Evolutionary conservation across 108 stramenopile species (phyloP).

Genomic region (Skeletonema menzelii): DNA sequence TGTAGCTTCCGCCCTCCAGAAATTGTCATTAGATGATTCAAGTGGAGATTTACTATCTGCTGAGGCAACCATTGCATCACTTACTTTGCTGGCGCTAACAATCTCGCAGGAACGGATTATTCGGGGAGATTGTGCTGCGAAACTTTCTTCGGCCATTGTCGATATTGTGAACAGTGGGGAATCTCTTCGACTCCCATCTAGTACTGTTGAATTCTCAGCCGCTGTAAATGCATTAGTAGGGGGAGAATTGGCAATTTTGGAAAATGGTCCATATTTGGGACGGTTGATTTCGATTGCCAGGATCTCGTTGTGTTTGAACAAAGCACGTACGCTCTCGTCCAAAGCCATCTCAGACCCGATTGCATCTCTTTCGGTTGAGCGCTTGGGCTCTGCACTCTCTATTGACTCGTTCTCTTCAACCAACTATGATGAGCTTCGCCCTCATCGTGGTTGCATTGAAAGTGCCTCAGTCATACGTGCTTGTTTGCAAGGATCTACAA

Average conservation of each 20-base stretch:
- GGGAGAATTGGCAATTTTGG: conserved; percentile 5
- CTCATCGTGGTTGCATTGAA: conserved; percentile 54
- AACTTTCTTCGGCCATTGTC: conserved; percentile 14
- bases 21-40: not conserved
- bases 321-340: conserved; percentile 23
- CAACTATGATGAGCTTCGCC: conserved; percentile 52
- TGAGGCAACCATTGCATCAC: conserved; percentile 29
- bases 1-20: not conserved
- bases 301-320: conserved; percentile 13
- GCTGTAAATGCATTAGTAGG: not conserved
- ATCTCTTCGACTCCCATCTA: not conserved
- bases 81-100: conserved; percentile 32
- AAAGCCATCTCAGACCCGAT: conserved; percentile 36
- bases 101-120: conserved; percentile 34
- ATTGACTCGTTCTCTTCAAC: conserved; percentile 33
- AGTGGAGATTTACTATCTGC: conserved; percentile 16
- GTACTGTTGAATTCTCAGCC: conserved; percentile 8
- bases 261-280: conserved; percentile 16
- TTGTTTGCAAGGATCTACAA: conserved; percentile 38
- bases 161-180: conserved; percentile 11
- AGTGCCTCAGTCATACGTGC: conserved; percentile 53
- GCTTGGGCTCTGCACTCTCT: conserved; percentile 11
- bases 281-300: conserved; percentile 29
- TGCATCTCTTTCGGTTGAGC: conserved; percentile 52
- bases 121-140: conserved; percentile 13